phyloP scores from a whole-genome alignment of 2,329 filamentous ascomycete species.

The Hypoxylon sp. region DNA sequence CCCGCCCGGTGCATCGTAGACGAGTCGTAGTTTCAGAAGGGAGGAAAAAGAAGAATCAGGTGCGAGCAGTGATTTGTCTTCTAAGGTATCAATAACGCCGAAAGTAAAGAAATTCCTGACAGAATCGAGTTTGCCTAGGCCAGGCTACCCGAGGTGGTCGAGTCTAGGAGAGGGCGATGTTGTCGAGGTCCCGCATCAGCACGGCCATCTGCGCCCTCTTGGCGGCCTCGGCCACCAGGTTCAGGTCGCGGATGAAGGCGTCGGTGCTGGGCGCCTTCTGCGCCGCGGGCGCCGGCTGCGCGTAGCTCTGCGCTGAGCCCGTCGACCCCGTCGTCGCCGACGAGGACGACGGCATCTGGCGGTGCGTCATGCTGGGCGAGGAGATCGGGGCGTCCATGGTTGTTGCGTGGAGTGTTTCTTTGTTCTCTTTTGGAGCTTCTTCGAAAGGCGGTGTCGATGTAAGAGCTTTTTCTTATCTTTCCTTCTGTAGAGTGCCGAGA shows the following conservation, averaged over 20 bases:
- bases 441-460: not conserved
- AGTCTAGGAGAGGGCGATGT: constrained; percentile 63
- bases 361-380: constrained; percentile 24
- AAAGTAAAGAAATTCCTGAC: not conserved
- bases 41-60: no score
- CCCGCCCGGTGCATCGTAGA: no score
- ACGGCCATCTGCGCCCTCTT: constrained; percentile 92
- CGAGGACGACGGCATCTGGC: constrained; percentile 25
- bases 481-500: not conserved
- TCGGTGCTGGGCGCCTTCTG: constrained; percentile 52
- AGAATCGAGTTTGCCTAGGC: no score
- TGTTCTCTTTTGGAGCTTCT: not conserved
- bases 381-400: constrained; percentile 25
- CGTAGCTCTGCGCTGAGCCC: constrained; percentile 33
- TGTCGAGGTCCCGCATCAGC: constrained; percentile 85
- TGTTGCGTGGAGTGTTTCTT: not conserved
- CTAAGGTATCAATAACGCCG: not conserved
- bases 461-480: constrained; percentile 5
- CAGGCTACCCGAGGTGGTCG: no score
- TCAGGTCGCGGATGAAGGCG: constrained; percentile 79
- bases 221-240: constrained; percentile 87
- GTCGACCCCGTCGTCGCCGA: constrained; percentile 16
- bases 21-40: no score
- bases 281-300: constrained; percentile 38
- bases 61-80: no score